Base-by-base conservation (phyloP, 78 protist species). In the Parvularia atlantis region DNA sequence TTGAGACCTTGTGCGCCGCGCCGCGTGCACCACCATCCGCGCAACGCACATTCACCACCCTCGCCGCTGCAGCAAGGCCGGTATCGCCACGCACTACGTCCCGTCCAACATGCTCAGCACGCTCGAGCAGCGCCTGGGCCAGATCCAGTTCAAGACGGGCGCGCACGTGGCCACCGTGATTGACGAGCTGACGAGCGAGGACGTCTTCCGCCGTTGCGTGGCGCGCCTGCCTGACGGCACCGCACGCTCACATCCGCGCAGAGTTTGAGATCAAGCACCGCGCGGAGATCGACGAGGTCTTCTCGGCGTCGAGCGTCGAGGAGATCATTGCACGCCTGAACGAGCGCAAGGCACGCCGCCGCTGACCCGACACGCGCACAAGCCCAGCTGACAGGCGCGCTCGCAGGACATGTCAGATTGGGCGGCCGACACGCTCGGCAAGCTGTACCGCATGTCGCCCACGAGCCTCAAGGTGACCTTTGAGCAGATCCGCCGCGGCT, bases 71-170 rank as follows among this genome's bases (percentile, higher is more conserved):
- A n/a, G n/a, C n/a, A n/a, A n/a, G n/a, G n/a, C n/a, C n/a, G n/a
- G 80, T 1, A 44, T 75, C 16, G 80, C 73, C 56, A 66, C 80
- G n/a, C 71, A 75, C 46, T 75, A 44, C 28, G 35, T 66, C 22
- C 36, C 59, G n/a, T 28, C 33, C 19, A 22, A 52, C 59, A 4
- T 6, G 53, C 40, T 65, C 57, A 17, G 20, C 5, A 37, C 2
- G 7, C 24, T 71, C 28, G 35, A 30, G 36, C 7, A 19, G 10
- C 31, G 9, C 31, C 53, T 59, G 5, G 63, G 33, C 31, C 36
- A 16, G 4, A 4, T 7, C 35, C 24, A 10, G n/a, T n/a, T n/a
- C n/a, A n/a, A n/a, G n/a, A n/a, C n/a, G n/a, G n/a, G n/a, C n/a
- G n/a, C 14, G 28, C 54, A 50, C 17, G 17, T 50, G 17, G 28